Evolutionary conservation across 2,329 filamentous ascomycete genomes (phyloP).

Genomic region (Calonectria leucothoes): DNA sequence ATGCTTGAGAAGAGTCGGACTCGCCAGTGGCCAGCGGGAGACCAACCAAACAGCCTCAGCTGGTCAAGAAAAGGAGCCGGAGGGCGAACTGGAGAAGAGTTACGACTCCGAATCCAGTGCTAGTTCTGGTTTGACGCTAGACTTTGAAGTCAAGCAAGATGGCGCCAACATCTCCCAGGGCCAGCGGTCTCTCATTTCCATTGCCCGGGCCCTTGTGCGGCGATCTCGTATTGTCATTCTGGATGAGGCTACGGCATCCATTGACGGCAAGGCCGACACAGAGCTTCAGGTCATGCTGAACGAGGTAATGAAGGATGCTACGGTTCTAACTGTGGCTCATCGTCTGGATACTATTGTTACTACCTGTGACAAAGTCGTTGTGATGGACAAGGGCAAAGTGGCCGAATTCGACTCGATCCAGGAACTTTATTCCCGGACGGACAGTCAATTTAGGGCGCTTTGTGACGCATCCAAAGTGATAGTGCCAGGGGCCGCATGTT

Average conservation of each 20-base stretch:
- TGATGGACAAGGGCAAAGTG: neutral
- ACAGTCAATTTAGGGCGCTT: neutral
- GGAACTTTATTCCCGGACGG: neutral
- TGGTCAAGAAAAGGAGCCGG: neutral
- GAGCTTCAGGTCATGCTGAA: neutral
- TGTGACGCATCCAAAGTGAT: neutral
- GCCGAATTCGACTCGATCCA: neutral
- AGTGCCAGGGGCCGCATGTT: neutral
- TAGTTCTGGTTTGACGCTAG: neutral
- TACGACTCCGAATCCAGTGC: neutral
- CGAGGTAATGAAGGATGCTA: neutral
- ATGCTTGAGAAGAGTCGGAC: neutral
- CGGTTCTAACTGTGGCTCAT: neutral
- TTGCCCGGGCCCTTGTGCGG: neutral
- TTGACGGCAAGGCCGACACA: neutral
- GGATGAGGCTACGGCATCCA: neutral
- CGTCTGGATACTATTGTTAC: neutral
- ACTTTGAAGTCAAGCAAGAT: neutral
- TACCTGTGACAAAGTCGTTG: neutral
- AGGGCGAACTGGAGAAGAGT: neutral
- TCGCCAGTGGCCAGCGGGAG: neutral
- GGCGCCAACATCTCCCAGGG: neutral
- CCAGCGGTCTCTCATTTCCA: neutral
- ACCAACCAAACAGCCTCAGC: neutral
- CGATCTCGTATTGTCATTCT: neutral